Conservation (phyloP, 192 early-diverging fungal genomes). For the Entomortierella beljakovae region DNA sequence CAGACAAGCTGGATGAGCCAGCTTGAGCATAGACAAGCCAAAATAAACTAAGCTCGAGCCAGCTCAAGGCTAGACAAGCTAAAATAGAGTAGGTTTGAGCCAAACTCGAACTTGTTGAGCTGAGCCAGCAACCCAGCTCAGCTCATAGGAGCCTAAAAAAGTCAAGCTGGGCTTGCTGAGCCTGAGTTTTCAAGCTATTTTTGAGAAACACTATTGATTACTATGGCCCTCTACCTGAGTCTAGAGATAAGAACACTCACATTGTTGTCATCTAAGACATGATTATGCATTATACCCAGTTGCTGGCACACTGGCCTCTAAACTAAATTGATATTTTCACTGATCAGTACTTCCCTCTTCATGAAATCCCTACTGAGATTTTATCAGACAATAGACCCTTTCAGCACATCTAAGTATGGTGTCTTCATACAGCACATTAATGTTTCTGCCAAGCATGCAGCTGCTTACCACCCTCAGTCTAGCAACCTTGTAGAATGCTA, state of each 20-base stretch:
- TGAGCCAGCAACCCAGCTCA: no score
- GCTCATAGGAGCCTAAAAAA: background rate
- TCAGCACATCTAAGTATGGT: background rate
- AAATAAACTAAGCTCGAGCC: no score
- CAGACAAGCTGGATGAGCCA: no score
- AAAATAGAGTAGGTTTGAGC: no score
- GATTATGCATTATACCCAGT: conserved; percentile 19
- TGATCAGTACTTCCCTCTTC: background rate
- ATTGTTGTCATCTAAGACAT: conserved; percentile 20
- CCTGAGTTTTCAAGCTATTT: no score
- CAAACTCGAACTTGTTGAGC: no score
- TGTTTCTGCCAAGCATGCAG: background rate
- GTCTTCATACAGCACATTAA: conserved; percentile 1
- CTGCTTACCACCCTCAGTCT: conserved; percentile 29
- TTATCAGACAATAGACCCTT: conserved; percentile 23
- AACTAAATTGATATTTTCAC: no score
- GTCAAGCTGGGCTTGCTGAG: no score
- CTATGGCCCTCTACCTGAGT: conserved; percentile 17
- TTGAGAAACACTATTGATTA: conserved; percentile 17
- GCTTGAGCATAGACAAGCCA: no score
- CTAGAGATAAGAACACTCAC: background rate
- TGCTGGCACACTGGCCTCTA: background rate
- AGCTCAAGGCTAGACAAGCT: no score
- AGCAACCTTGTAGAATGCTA: conserved; percentile 27
- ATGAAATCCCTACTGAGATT: conserved; percentile 10